A percentile compares a stretch with the other conserved stretches of the same genome.
Conservation (phyloP, 2,329 filamentous ascomycete species). For the Leptographium lundbergii region DNA sequence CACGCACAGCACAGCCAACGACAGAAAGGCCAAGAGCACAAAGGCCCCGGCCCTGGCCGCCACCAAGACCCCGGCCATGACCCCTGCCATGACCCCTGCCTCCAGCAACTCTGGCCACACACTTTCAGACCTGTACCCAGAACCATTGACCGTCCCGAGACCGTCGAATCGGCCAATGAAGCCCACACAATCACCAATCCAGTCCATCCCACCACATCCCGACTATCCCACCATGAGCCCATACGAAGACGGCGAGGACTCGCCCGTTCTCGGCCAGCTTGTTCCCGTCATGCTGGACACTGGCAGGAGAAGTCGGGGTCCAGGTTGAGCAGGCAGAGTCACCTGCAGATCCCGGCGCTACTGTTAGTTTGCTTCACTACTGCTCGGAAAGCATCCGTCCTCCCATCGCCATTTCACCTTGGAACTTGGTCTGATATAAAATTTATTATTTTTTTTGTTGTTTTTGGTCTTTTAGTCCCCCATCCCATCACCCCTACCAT, state of each 20-base stretch:
- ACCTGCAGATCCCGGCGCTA: no score
- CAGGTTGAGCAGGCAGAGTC: background rate
- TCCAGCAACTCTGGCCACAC: background rate
- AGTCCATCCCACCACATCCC: background rate
- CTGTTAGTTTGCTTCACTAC: no score
- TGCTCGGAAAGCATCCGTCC: no score
- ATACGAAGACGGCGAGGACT: background rate
- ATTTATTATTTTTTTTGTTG: background rate
- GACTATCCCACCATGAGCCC: background rate
- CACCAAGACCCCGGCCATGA: no score
- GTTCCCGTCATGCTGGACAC: constrained; percentile 2
- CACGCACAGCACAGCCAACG: background rate
- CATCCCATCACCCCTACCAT: background rate
- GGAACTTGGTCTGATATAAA: no score
- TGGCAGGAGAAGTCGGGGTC: background rate
- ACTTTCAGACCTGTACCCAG: background rate
- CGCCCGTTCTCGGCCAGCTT: background rate
- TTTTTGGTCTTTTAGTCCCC: background rate
- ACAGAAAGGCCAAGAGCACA: background rate
- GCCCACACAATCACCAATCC: constrained; percentile 16
- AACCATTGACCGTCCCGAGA: constrained; percentile 2
- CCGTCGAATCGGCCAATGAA: background rate
- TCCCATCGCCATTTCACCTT: no score
- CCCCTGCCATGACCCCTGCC: background rate
- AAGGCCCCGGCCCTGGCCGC: no score